These are phyloP conservation scores for Boletus rufocinnamomeus DNA, from an alignment of 768 basidiomycete genomes.

Conservation along the genomic window DNA sequence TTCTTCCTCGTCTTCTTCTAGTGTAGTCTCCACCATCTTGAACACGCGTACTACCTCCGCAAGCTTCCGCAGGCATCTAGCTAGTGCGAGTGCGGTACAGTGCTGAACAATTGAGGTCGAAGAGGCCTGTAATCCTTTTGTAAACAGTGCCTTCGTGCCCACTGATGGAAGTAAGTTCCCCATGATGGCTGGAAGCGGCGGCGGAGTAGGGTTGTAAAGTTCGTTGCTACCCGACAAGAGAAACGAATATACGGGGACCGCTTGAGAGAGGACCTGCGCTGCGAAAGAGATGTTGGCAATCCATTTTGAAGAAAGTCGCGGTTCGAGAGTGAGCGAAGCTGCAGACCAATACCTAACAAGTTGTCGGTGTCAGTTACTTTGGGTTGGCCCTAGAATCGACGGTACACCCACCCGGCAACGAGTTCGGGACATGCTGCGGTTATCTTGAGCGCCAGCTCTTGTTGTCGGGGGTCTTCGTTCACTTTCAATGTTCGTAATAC, in stretches of 20 bases:
- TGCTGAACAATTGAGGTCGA: conserved; percentile 77
- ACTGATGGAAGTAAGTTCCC: conserved; percentile 79
- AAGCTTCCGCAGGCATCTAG: conserved; percentile 76
- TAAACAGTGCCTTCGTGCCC: conserved; percentile 69
- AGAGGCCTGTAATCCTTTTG: conserved; percentile 76
- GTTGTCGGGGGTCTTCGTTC: conserved; percentile 86
- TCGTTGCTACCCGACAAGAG: conserved; percentile 45
- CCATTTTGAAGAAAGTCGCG: conserved; percentile 88
- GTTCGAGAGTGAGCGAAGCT: conserved; percentile 74
- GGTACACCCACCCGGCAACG: conserved; percentile 62
- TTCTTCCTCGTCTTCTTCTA: conserved; percentile 62
- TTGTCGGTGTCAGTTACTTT: conserved; percentile 15
- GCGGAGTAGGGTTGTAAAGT: conserved; percentile 71
- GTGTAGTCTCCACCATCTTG: conserved; percentile 45
- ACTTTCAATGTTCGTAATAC: conserved; percentile 75
- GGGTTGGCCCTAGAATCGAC: not conserved
- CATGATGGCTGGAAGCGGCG: conserved; percentile 67
- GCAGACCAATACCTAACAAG: conserved; percentile 66
- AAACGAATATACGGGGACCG: conserved; percentile 67
- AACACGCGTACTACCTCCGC: conserved; percentile 53
- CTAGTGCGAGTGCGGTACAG: conserved; percentile 75
- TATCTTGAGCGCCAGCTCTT: conserved; percentile 81
- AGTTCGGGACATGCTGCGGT: conserved; percentile 85
- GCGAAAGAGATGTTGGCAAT: conserved; percentile 86
- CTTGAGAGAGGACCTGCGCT: conserved; percentile 74